Evolutionary conservation across 495 filamentous ascomycete species (phyloP), one percentile per base, ranked within the genome.

Genomic region (Penicillium crystallinum): DNA sequence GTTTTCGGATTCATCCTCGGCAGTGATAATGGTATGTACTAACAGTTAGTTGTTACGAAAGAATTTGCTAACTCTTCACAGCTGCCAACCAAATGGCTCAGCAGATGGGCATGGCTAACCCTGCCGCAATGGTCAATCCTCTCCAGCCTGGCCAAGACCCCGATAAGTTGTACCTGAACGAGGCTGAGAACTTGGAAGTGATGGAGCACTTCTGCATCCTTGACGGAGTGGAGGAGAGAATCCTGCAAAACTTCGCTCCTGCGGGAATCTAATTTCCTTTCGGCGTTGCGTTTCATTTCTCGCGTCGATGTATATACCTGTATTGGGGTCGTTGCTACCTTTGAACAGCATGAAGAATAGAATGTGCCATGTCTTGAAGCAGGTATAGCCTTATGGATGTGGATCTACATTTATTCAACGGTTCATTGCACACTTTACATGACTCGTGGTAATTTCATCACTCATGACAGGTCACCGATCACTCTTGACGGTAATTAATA

Each of bases 1-100:
- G 91, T 97, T n/a, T 98, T 97, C 72, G 96, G 90, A 56, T 97
- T 96, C 67, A 83, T 98, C 40, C 80, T 98, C 18, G 93, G 93
- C 11, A 92, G 87, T 67, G 92, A 97, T 57, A 98, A 98, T 64
- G 81, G 91, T 96, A 74, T 69, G 84, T 60, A 18, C 9, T 31
- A 19, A 19, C 8, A 2, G 23, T 3, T 15, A 14, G 2, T 23
- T 38, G 9, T 9, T 6, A 8, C 17, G 10, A 37, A 11, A n/a
- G n/a, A 18, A 1, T 2, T 51, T 31, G 37, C 66, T 59, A 34
- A 56, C 23, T 17, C 35, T 30, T n/a, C 31, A 9, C 57, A 95
- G 92, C 93, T 58, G 93, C 93, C 34, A 95, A 80, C 65, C 93
- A 97, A 72, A 91, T 97, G 85, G 79, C 89, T 14, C 87, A 92